Percentiles rank a stretch among this genome's conserved stretches.
These are phyloP conservation scores for Mycena polygramma DNA, from an alignment of 768 basidiomycete species.

Conservation along the genomic window DNA sequence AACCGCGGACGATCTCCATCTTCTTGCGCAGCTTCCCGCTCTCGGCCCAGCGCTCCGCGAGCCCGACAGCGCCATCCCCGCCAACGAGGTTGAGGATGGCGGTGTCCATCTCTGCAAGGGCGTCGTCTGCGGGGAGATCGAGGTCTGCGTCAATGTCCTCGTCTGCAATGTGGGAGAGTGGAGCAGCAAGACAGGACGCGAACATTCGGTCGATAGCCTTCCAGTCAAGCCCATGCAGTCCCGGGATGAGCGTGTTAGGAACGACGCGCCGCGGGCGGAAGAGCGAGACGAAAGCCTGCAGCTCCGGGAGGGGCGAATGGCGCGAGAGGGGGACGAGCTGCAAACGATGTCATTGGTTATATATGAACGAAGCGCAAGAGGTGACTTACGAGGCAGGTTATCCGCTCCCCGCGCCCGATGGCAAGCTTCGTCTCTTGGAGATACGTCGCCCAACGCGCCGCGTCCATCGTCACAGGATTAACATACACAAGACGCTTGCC, in stretches of 20 bases:
- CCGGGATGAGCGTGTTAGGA: conserved; percentile 80
- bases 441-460: conserved; percentile 66
- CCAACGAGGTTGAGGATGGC: conserved; percentile 78
- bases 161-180: conserved; percentile 12
- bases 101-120: conserved; percentile 48
- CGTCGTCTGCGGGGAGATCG: conserved; percentile 14
- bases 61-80: conserved; percentile 55
- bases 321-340: conserved; percentile 88
- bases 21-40: conserved; percentile 58
- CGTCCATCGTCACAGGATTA: conserved; percentile 83
- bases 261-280: conserved; percentile 84
- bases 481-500: conserved; percentile 82
- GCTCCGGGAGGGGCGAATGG: conserved; percentile 90
- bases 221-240: conserved; percentile 76
- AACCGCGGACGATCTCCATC: conserved; percentile 58
- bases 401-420: conserved; percentile 55
- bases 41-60: conserved; percentile 70
- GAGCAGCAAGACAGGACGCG: conserved; percentile 61
- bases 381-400: conserved; percentile 74
- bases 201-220: conserved; percentile 79
- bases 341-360: not conserved
- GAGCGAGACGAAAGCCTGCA: conserved; percentile 82
- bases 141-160: conserved; percentile 9
- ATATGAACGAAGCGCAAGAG: not conserved
- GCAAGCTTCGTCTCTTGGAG: conserved; percentile 53